Percentiles rank a stretch among this genome's conserved stretches.
phyloP scores from a whole-genome alignment of 306 rosid genomes.

The Cucumis melo region DNA sequence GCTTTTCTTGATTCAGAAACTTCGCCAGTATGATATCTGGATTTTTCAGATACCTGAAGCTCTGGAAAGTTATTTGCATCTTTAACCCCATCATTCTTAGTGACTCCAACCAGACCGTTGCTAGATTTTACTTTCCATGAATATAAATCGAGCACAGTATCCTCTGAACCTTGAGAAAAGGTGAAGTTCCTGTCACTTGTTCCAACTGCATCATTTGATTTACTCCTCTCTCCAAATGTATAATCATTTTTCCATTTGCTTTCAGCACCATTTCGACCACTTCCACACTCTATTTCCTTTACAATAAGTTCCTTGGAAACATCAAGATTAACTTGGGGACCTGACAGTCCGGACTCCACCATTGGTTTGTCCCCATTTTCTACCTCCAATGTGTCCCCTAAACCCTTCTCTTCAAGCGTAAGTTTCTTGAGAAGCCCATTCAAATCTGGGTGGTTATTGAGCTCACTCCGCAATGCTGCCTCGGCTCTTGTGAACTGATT shows the following conservation, averaged over 20 bases:
- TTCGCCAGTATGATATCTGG: conserved; percentile 28
- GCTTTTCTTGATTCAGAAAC: conserved; percentile 26
- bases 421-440: conserved; percentile 68
- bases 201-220: conserved; percentile 45
- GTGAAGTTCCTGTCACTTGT: conserved; percentile 44
- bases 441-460: conserved; percentile 47
- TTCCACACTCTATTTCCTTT: conserved; percentile 88
- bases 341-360: conserved; percentile 31
- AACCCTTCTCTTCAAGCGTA: conserved; percentile 45
- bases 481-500: conserved; percentile 76
- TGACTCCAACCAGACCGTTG: conserved; percentile 41
- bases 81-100: conserved; percentile 33
- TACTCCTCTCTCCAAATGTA: conserved; percentile 43
- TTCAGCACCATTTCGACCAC: conserved; percentile 45
- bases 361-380: conserved; percentile 43
- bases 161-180: conserved; percentile 54
- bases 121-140: conserved; percentile 52
- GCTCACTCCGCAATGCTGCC: conserved; percentile 85
- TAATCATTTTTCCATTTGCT: conserved; percentile 50
- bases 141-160: conserved; percentile 49
- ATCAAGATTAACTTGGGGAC: conserved; percentile 28
- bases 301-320: conserved; percentile 78
- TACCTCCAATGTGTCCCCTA: conserved; percentile 21
- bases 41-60: conserved; percentile 28
- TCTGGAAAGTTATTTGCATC: conserved; percentile 19